phyloP scores from a whole-genome alignment of 768 basidiomycete genomes.

The Coprinellus micaceus region DNA sequence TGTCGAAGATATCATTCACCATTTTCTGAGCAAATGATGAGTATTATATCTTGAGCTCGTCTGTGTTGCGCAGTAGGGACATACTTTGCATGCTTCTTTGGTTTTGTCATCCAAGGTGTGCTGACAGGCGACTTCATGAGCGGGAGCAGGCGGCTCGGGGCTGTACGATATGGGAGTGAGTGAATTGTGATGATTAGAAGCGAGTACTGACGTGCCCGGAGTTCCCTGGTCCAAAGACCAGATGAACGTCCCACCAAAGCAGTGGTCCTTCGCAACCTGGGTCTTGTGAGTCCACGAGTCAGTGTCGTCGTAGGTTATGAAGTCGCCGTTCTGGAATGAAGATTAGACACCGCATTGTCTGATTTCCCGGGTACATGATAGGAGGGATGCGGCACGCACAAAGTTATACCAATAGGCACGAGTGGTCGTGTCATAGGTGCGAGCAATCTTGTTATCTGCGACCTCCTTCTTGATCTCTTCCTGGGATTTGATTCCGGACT shows the following conservation, averaged over 20 bases:
- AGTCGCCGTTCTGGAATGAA: not conserved
- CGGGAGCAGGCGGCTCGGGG: not conserved
- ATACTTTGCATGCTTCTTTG: too few species aligned
- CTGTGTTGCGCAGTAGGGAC: too few species aligned
- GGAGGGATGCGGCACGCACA: not conserved
- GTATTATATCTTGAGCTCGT: not conserved
- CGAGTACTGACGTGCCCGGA: not conserved
- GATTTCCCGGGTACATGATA: too few species aligned
- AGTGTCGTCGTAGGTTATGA: slow-evolving; percentile 5
- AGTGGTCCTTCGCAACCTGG: not conserved
- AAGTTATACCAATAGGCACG: slow-evolving; percentile 5
- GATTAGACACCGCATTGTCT: not conserved
- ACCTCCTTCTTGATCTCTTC: not conserved
- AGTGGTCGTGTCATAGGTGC: not conserved
- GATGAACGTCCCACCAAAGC: slow-evolving; percentile 7
- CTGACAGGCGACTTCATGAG: not conserved
- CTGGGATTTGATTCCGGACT: slow-evolving; percentile 3
- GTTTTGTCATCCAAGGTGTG: not conserved
- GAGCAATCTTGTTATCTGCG: not conserved
- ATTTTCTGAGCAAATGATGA: not conserved
- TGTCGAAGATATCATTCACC: slow-evolving; percentile 6
- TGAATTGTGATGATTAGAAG: too few species aligned
- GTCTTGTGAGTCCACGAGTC: slow-evolving; percentile 5
- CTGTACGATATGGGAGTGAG: too few species aligned
- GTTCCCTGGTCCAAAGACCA: slow-evolving; percentile 4